phyloP scores from a whole-genome alignment of 2,329 filamentous ascomycete genomes.

The Cordyceps fumosorosea region DNA sequence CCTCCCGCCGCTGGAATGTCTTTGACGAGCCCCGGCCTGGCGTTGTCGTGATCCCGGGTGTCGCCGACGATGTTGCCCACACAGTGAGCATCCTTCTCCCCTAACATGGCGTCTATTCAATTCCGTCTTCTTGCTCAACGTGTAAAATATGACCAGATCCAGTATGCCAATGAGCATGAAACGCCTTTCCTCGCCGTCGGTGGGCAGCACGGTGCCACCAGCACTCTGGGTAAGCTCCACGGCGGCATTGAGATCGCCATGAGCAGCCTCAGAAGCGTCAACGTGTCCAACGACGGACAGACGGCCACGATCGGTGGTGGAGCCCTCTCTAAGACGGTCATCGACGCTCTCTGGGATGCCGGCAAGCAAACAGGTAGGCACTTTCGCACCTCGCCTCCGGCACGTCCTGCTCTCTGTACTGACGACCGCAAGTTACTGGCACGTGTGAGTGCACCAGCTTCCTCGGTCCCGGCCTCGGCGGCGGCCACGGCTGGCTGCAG shows the following conservation, averaged over 20 bases:
- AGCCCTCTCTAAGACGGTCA: constrained; percentile 37
- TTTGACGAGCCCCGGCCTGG: constrained; percentile 1
- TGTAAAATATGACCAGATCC: constrained; percentile 18
- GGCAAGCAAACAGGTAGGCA: constrained; percentile 42
- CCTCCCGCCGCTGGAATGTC: constrained; percentile 2
- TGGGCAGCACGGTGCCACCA: constrained; percentile 45
- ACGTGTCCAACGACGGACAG: constrained; percentile 34
- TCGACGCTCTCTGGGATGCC: constrained; percentile 40
- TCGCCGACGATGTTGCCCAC: neutral
- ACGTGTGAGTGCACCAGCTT: constrained; percentile 47
- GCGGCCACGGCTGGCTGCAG: constrained; percentile 50
- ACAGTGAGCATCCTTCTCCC: neutral
- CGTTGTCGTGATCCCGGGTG: constrained; percentile 1
- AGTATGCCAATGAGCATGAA: constrained; percentile 38
- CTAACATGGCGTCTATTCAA: too few relatives aligned
- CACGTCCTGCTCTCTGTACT: constrained; percentile 16
- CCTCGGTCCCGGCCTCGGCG: constrained; percentile 46
- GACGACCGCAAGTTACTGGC: constrained; percentile 32
- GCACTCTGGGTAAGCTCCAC: constrained; percentile 40
- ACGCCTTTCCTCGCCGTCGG: constrained; percentile 48
- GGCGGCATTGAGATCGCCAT: constrained; percentile 46
- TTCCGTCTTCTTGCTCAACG: neutral
- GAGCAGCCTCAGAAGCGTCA: constrained; percentile 35
- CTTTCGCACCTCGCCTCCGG: neutral
- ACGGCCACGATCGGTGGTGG: constrained; percentile 45